Conservation (phyloP, 2,329 filamentous ascomycete species). For the Neopestalotiopsis rosae region DNA sequence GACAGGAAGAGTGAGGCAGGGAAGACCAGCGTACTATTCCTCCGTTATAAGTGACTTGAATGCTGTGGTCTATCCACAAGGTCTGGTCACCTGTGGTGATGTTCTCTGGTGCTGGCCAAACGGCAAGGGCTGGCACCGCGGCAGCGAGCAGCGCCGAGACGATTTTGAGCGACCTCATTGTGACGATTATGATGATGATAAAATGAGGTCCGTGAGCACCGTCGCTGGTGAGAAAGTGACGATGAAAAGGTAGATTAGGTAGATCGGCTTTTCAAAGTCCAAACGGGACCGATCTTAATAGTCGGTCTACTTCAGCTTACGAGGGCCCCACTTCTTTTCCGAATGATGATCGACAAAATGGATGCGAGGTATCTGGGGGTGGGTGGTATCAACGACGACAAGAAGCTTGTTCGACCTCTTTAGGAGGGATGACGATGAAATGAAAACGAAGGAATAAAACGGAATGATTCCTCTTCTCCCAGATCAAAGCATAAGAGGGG, state of each 20-base stretch:
- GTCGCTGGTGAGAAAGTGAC: neutral
- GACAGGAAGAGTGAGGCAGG: conserved; percentile 31
- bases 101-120: conserved; percentile 63
- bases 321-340: neutral
- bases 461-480: neutral
- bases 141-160: conserved; percentile 44
- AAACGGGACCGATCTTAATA: neutral
- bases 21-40: conserved; percentile 56
- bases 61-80: conserved; percentile 57
- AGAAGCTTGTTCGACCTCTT: neutral
- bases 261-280: neutral
- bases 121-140: conserved; percentile 49
- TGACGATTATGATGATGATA: conserved; percentile 19
- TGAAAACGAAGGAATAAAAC: neutral
- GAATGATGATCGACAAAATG: conserved; percentile 8
- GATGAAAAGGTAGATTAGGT: neutral
- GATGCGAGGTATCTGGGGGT: neutral
- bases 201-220: neutral
- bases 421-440: neutral
- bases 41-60: conserved; percentile 65
- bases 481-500: neutral
- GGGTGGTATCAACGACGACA: neutral
- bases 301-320: neutral
- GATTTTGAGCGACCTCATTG: conserved; percentile 24
- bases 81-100: conserved; percentile 56